Evolutionary conservation across 2,329 filamentous ascomycete species (phyloP).

Genomic region (Polytolypa hystricis): DNA sequence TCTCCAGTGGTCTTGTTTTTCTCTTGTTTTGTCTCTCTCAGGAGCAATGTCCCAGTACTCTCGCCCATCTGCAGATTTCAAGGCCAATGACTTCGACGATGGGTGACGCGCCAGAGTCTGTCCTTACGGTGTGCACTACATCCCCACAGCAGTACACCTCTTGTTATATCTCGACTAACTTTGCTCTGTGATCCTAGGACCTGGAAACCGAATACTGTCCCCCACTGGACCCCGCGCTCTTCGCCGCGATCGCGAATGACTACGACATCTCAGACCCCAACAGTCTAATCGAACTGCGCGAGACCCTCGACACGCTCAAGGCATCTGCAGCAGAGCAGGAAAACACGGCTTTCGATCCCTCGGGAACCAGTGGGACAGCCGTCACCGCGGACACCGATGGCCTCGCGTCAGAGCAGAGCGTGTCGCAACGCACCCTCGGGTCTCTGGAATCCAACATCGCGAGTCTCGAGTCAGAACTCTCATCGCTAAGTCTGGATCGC

Average conservation of each 20-base stretch:
- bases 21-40: no score
- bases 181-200: slow-evolving; percentile 20
- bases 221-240: slow-evolving; percentile 63
- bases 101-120: slow-evolving; percentile 18
- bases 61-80: no score
- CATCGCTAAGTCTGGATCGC: slow-evolving; percentile 23
- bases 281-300: slow-evolving; percentile 44
- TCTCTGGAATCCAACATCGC: slow-evolving; percentile 42
- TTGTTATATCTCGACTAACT: neutral
- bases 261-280: slow-evolving; percentile 48
- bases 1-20: no score
- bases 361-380: slow-evolving; percentile 48
- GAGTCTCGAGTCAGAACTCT: slow-evolving; percentile 38
- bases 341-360: slow-evolving; percentile 58
- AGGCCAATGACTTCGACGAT: slow-evolving; percentile 5
- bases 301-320: slow-evolving; percentile 55
- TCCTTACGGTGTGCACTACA: slow-evolving; percentile 23
- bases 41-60: neutral
- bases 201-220: slow-evolving; percentile 60
- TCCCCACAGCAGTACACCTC: neutral
- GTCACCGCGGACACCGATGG: slow-evolving; percentile 17
- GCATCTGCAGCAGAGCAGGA: slow-evolving; percentile 61
- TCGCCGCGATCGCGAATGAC: slow-evolving; percentile 66
- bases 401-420: slow-evolving; percentile 17
- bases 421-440: slow-evolving; percentile 22